phyloP scores from a whole-genome alignment of 495 filamentous ascomycete genomes.

The Aspergillus taichungensis region DNA sequence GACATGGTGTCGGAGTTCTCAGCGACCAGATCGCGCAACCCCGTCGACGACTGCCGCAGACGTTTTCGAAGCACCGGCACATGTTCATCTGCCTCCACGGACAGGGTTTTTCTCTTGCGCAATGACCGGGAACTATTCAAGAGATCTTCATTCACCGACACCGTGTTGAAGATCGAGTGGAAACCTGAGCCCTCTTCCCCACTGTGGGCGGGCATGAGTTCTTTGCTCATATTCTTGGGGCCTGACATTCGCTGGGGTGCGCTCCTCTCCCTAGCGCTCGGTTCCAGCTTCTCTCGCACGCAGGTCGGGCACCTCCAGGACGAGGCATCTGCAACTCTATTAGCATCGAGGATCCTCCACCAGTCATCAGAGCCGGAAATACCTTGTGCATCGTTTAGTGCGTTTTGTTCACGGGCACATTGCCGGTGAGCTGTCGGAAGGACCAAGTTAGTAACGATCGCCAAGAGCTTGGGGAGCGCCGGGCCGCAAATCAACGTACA shows the following conservation, averaged over 20 bases:
- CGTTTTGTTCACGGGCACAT: slow-evolving; percentile 76
- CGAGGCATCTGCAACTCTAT: slow-evolving; percentile 27
- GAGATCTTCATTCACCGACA: slow-evolving; percentile 70
- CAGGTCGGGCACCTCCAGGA: slow-evolving; percentile 79
- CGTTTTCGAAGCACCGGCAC: slow-evolving; percentile 38
- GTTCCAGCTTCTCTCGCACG: slow-evolving; percentile 54
- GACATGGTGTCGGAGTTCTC: slow-evolving; percentile 18
- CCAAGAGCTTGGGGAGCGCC: slow-evolving; percentile 19
- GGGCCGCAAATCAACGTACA: slow-evolving; percentile 51
- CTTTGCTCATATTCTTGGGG: slow-evolving; percentile 52
- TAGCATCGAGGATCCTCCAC: slow-evolving; percentile 11
- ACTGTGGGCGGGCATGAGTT: slow-evolving; percentile 66
- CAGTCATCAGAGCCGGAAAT: slow-evolving; percentile 14
- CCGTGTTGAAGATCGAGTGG: slow-evolving; percentile 72
- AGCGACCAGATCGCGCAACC: slow-evolving; percentile 10
- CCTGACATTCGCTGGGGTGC: slow-evolving; percentile 33
- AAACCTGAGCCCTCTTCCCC: slow-evolving; percentile 65
- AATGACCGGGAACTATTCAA: slow-evolving; percentile 80
- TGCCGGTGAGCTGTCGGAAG: slow-evolving; percentile 66
- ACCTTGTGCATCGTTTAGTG: slow-evolving; percentile 63
- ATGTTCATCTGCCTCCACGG: slow-evolving; percentile 46
- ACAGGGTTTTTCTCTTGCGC: slow-evolving; percentile 72
- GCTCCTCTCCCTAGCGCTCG: slow-evolving; percentile 33
- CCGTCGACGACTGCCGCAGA: slow-evolving; percentile 28
- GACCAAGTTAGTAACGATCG: slow-evolving; percentile 27